Evolutionary conservation across 2,329 filamentous ascomycete species (phyloP), one percentile per base, ranked within the genome.

Genomic region (Reticulascus tulasneorum): DNA sequence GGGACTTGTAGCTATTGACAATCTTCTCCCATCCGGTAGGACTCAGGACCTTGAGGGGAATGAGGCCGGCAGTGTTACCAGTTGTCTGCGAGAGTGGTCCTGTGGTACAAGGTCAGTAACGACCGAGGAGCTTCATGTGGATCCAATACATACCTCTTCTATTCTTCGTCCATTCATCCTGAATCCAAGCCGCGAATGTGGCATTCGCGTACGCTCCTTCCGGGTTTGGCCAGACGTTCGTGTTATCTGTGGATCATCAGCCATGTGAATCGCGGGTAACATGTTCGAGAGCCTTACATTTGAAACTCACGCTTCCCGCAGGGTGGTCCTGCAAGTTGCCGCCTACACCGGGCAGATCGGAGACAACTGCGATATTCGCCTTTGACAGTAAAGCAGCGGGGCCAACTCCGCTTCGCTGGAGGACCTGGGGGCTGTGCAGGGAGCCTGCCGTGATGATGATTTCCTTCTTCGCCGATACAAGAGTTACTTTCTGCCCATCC

Each of bases 381-480:
- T 45, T 38, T 1, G 53, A 37, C 5, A 75, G 48, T 1, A 64
- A 43, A 4, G 52, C 47, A 6, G 50, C 43, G 5, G 59, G 55
- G 0, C 71, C 71, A 5, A 76, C 60, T 0, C 71, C 71, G 10
- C 69, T 73, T 2, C 70, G 54, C 42, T 73, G 64, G 0, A 76
- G 55, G 4, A 75, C 49, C 29, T 70, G 61, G 18, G 56, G 68
- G 15, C 53, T 70, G 41, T 60, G 54, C 9, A 63, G 26, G 3
- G 58, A 53, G 2, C 66, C 67, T 3, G 66, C 60, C 1, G 62
- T 56, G 4, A 70, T 28, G 8, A 71, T 52, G 6, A 66, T 58
- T 25, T 70, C 66, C 26, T 58, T 62, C 7, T 28, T 37, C 1
- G 45, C 51, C 4, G 6, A 36, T 13, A 44, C 11, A 11, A 29